A percentile compares a stretch with the other conserved stretches of the same genome.
These are phyloP conservation scores for Fusarium sp. DNA, from an alignment of 2,329 filamentous ascomycete genomes.

Conservation along the genomic window DNA sequence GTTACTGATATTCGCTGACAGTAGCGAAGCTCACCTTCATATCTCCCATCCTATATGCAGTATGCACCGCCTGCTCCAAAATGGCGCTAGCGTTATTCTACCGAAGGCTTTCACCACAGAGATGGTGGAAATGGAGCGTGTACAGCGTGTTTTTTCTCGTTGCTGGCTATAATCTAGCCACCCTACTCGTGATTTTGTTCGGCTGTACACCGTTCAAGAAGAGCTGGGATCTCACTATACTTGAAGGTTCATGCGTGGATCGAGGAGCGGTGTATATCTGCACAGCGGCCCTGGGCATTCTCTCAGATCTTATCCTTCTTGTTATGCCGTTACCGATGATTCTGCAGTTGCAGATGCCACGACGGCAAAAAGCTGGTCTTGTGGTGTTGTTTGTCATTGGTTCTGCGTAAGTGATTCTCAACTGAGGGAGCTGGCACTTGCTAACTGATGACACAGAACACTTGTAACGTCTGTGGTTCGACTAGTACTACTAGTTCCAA, in stretches of 20 bases:
- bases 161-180: conserved; percentile 48
- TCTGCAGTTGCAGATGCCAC: conserved; percentile 57
- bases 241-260: conserved; percentile 56
- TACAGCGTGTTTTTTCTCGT: conserved; percentile 48
- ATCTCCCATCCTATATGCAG: conserved; percentile 38
- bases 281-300: conserved; percentile 59
- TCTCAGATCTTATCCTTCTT: conserved; percentile 60
- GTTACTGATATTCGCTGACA: background rate
- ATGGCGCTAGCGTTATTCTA: conserved; percentile 55
- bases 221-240: conserved; percentile 47
- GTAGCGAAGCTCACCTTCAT: conserved; percentile 38
- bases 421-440: background rate
- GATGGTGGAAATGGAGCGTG: conserved; percentile 49
- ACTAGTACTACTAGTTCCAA: conserved; percentile 46
- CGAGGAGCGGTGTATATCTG: conserved; percentile 37
- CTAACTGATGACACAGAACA: conserved; percentile 45
- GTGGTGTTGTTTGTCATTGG: conserved; percentile 60
- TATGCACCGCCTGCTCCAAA: conserved; percentile 51
- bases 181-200: conserved; percentile 53
- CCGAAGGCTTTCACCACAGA: conserved; percentile 51
- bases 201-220: conserved; percentile 52
- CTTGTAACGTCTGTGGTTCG: conserved; percentile 52
- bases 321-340: conserved; percentile 60
- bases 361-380: conserved; percentile 59
- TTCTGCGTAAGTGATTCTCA: conserved; percentile 42